Percentiles rank a stretch among this genome's conserved stretches.
Conservation (phyloP, 768 basidiomycete species). For the Lentinula detonsa region DNA sequence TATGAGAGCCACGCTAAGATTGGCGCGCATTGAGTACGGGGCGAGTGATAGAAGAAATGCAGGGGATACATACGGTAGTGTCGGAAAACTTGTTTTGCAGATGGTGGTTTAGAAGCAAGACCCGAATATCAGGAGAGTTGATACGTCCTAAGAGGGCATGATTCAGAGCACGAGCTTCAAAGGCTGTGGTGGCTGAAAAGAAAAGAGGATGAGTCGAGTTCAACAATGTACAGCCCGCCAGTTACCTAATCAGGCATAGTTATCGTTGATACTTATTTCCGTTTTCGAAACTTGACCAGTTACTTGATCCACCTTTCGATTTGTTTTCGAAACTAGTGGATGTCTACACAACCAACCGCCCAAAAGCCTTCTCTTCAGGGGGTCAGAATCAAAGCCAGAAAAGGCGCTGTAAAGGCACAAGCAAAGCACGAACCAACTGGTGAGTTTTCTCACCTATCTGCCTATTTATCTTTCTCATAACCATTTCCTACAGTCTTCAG, state of each 20-base stretch:
- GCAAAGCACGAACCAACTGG: slow-evolving; percentile 90
- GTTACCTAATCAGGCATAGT: background rate
- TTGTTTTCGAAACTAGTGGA: slow-evolving; percentile 54
- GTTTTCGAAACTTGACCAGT: slow-evolving; percentile 12
- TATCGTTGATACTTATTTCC: slow-evolving; percentile 5
- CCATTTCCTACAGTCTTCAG: slow-evolving; percentile 62
- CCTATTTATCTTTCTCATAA: background rate
- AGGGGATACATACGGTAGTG: background rate
- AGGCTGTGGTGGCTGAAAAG: background rate
- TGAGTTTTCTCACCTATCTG: slow-evolving; percentile 17
- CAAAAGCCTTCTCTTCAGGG: slow-evolving; percentile 88
- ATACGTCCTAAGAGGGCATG: background rate
- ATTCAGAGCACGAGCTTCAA: background rate
- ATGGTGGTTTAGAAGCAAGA: background rate
- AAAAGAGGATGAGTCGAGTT: background rate
- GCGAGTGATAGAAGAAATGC: background rate
- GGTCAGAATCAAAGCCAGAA: slow-evolving; percentile 90
- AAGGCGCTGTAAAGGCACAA: slow-evolving; percentile 86
- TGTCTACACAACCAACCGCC: slow-evolving; percentile 85
- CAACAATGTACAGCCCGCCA: background rate
- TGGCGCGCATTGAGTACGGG: background rate
- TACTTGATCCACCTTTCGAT: slow-evolving; percentile 17
- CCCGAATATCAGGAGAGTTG: background rate
- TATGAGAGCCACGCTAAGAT: background rate
- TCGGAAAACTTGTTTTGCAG: background rate